These are phyloP conservation scores for Penicillium sp. DNA, from an alignment of 2,329 filamentous ascomycete genomes.

Conservation along the genomic window DNA sequence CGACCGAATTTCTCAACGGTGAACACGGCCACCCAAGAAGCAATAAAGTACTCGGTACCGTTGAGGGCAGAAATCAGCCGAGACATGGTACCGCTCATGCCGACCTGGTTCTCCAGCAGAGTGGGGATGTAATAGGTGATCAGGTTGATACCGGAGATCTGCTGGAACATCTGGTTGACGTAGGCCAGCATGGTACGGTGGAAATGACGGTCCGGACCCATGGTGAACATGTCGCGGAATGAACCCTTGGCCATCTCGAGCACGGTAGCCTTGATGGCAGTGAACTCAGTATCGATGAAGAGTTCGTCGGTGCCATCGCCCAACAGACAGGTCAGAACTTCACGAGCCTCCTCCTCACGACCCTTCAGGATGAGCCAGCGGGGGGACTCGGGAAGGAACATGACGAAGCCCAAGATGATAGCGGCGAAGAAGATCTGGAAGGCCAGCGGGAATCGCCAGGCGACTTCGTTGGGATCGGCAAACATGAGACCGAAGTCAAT, in stretches of 20 bases:
- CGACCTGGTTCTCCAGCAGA: slow-evolving; percentile 40
- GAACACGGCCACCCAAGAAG: slow-evolving; percentile 49
- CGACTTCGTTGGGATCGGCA: slow-evolving; percentile 47
- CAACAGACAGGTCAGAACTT: slow-evolving; percentile 48
- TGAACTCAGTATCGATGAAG: slow-evolving; percentile 48
- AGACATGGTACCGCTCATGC: slow-evolving; percentile 34
- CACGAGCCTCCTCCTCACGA: slow-evolving; percentile 51
- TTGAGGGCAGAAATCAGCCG: slow-evolving; percentile 50
- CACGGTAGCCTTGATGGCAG: slow-evolving; percentile 54
- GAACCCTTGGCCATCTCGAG: slow-evolving; percentile 49
- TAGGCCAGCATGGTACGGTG: slow-evolving; percentile 54
- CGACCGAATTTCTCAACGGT: slow-evolving; percentile 52
- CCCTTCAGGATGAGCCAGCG: slow-evolving; percentile 59
- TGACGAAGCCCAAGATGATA: slow-evolving; percentile 50
- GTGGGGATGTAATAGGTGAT: slow-evolving; percentile 43
- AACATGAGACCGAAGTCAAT: slow-evolving; percentile 54
- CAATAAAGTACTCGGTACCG: slow-evolving; percentile 51
- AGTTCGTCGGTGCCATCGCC: slow-evolving; percentile 48
- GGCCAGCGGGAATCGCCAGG: slow-evolving; percentile 57
- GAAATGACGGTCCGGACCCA: slow-evolving; percentile 53
- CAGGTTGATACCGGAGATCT: slow-evolving; percentile 42
- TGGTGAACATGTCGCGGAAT: slow-evolving; percentile 59
- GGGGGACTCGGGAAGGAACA: slow-evolving; percentile 57
- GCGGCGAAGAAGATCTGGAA: slow-evolving; percentile 59
- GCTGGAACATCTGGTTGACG: slow-evolving; percentile 54